Evolutionary conservation across 2,329 filamentous ascomycete species (phyloP).

Genomic region (Cytospora schulzeri): DNA sequence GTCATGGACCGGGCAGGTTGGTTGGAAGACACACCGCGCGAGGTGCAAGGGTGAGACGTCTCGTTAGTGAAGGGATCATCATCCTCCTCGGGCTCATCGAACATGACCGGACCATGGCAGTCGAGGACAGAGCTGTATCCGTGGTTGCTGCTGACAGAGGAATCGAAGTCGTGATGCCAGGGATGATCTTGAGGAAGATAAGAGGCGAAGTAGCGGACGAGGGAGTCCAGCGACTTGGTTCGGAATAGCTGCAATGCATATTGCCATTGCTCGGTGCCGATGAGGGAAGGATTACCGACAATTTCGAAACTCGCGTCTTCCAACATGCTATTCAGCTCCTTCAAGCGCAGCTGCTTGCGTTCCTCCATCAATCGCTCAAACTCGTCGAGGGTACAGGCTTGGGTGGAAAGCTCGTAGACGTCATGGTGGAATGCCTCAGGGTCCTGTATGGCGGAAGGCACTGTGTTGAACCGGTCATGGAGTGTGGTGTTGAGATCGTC

Average conservation of each 20-base stretch:
- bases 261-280: slow-evolving; percentile 62
- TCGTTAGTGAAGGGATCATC: slow-evolving; percentile 43
- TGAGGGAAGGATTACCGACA: slow-evolving; percentile 60
- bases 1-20: slow-evolving; percentile 53
- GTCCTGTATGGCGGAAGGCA: slow-evolving; percentile 58
- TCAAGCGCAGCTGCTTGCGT: slow-evolving; percentile 56
- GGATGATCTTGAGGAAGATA: slow-evolving; percentile 57
- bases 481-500: slow-evolving; percentile 60
- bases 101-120: slow-evolving; percentile 41
- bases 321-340: slow-evolving; percentile 57
- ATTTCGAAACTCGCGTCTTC: slow-evolving; percentile 63
- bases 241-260: slow-evolving; percentile 61
- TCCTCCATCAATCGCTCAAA: slow-evolving; percentile 57
- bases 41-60: slow-evolving; percentile 36
- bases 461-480: slow-evolving; percentile 62
- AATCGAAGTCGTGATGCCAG: slow-evolving; percentile 43
- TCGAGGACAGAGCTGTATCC: slow-evolving; percentile 37
- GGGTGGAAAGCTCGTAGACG: slow-evolving; percentile 59
- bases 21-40: slow-evolving; percentile 35
- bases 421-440: slow-evolving; percentile 64
- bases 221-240: slow-evolving; percentile 60
- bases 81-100: slow-evolving; percentile 46
- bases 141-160: slow-evolving; percentile 41
- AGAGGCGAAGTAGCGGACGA: slow-evolving; percentile 61
- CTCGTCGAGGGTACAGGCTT: slow-evolving; percentile 52